Evolutionary conservation across 192 early-diverging fungal genomes (phyloP).

Genomic region (Backusella tarrabulga): DNA sequence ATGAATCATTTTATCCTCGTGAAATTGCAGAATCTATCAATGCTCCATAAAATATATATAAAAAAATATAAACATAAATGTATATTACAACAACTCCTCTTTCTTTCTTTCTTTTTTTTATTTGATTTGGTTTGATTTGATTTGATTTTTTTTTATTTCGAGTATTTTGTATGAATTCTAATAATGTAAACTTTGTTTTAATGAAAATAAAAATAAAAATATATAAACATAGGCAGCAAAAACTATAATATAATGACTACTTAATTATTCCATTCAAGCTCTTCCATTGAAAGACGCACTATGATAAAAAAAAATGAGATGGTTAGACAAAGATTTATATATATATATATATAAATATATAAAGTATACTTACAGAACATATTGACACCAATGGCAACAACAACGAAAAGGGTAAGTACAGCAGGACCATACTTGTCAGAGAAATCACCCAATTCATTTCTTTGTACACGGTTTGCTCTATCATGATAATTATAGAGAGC

Average conservation of each 20-base stretch:
- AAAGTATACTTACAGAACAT: constrained; percentile 57
- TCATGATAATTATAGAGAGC: constrained; percentile 75
- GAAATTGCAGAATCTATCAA: constrained; percentile 1
- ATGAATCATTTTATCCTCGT: constrained; percentile 7
- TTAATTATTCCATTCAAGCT: constrained; percentile 3
- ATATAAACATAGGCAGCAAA: not conserved
- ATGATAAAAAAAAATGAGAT: not conserved
- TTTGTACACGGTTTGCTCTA: constrained; percentile 67
- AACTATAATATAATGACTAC: not conserved
- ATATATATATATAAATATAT: too few relatives aligned
- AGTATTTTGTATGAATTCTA: not conserved
- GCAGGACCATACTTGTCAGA: constrained; percentile 77
- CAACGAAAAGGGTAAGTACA: constrained; percentile 62
- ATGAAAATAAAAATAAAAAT: not conserved
- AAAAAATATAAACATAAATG: not conserved
- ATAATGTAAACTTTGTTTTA: constrained; percentile 3
- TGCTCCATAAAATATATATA: not conserved
- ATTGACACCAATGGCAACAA: constrained; percentile 67
- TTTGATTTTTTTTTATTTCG: not conserved
- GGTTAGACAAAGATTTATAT: not conserved
- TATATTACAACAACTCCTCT: not conserved
- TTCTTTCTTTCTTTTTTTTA: too few relatives aligned
- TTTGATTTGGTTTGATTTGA: too few relatives aligned
- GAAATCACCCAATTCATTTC: constrained; percentile 67
- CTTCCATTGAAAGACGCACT: constrained; percentile 3